Percentiles rank a stretch among this genome's conserved stretches.
phyloP scores from a whole-genome alignment of 1,139 yeast species.

The Blastobotrys illinoisensis region DNA sequence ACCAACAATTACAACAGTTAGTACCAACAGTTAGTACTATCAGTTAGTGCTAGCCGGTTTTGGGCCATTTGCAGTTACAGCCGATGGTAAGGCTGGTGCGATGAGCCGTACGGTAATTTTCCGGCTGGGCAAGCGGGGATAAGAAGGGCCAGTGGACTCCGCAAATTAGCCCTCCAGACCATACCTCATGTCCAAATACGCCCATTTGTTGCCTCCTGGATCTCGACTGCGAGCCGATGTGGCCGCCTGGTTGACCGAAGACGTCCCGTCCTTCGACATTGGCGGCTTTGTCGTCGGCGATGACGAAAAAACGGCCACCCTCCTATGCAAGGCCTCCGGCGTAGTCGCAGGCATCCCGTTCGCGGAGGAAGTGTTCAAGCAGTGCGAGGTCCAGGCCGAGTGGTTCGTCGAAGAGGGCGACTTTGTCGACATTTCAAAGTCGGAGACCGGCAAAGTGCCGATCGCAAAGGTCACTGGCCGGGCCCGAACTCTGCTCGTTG shows the following conservation, averaged over 20 bases:
- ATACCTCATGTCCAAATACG: neutral
- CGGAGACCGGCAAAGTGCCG: constrained; percentile 50
- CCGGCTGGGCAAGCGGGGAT: neutral
- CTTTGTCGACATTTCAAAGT: constrained; percentile 43
- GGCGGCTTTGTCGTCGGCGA: constrained; percentile 95
- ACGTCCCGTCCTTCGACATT: constrained; percentile 87
- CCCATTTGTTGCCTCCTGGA: constrained; percentile 36
- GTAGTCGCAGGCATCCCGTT: constrained; percentile 86
- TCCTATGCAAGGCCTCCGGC: constrained; percentile 78
- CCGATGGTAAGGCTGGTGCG: too few relatives aligned
- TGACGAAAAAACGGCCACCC: constrained; percentile 61
- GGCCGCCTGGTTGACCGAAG: constrained; percentile 73
- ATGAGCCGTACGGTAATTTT: neutral
- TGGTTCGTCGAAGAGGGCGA: constrained; percentile 75
- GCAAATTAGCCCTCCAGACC: neutral
- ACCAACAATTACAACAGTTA: too few relatives aligned
- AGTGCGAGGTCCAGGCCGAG: constrained; percentile 62
- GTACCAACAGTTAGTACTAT: too few relatives aligned
- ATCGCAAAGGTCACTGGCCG: constrained; percentile 80
- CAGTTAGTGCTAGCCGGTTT: too few relatives aligned
- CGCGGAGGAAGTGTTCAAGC: constrained; percentile 77
- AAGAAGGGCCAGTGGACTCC: neutral
- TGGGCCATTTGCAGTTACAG: too few relatives aligned
- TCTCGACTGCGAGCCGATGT: constrained; percentile 48
- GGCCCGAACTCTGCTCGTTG: constrained; percentile 68